A percentile compares a stretch with the other conserved stretches of the same genome.
phyloP scores from a whole-genome alignment of 2,329 filamentous ascomycete genomes.

The Cladophialophora chaetospira region DNA sequence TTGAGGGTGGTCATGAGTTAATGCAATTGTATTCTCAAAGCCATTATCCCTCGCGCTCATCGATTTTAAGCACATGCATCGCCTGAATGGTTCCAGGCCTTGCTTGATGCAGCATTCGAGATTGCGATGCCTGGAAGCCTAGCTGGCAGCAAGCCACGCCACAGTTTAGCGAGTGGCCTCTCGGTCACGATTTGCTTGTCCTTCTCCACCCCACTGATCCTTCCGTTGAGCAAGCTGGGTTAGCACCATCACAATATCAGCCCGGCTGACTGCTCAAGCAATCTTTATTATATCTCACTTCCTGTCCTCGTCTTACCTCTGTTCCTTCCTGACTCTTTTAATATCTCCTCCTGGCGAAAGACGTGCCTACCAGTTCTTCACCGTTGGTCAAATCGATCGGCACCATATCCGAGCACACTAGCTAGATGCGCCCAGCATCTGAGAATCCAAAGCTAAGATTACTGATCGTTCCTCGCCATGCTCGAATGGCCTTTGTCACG shows the following conservation, averaged over 20 bases:
- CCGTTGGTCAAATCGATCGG: neutral
- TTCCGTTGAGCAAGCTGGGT: neutral
- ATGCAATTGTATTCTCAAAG: conserved; percentile 7
- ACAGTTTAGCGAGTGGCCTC: neutral
- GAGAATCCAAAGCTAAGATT: conserved; percentile 6
- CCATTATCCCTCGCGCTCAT: too few relatives aligned
- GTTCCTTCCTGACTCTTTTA: neutral
- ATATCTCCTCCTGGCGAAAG: too few relatives aligned
- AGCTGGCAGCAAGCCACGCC: neutral
- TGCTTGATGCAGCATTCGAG: too few relatives aligned
- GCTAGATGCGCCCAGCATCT: neutral
- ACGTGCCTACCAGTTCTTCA: too few relatives aligned
- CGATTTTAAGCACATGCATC: neutral
- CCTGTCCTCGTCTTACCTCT: neutral
- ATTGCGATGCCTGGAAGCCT: too few relatives aligned
- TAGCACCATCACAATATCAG: conserved; percentile 4
- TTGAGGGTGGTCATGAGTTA: neutral
- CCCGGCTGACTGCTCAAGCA: neutral
- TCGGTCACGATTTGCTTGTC: neutral
- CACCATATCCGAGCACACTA: conserved; percentile 6
- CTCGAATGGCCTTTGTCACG: conserved; percentile 4
- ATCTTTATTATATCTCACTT: conserved; percentile 1
- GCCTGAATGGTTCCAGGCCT: too few relatives aligned
- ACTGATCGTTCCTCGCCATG: conserved; percentile 13
- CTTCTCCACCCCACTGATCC: neutral